These are phyloP conservation scores for Saposhnikovia divaricata DNA, from an alignment of 129 eudicot genomes.

Conservation along the genomic window DNA sequence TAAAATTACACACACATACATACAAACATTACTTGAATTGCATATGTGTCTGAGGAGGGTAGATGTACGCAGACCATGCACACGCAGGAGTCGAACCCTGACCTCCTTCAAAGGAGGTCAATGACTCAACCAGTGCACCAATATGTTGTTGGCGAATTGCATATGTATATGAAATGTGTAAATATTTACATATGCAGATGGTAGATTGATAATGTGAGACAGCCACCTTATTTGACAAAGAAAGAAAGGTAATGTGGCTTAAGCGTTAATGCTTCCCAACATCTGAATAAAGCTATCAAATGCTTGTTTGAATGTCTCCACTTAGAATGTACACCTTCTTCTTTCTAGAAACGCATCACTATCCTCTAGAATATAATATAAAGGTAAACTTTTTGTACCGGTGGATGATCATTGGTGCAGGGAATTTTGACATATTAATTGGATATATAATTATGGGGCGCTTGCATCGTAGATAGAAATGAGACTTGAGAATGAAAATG, in stretches of 20 bases:
- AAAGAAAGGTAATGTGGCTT: constrained; percentile 9
- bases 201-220: not conserved
- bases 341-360: constrained; percentile 10
- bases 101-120: too few species aligned
- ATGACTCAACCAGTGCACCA: too few species aligned
- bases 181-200: not conserved
- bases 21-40: not conserved
- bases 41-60: too few species aligned
- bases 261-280: constrained; percentile 10
- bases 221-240: constrained; percentile 9
- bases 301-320: constrained; percentile 9
- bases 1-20: not conserved
- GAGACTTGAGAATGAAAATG: too few species aligned
- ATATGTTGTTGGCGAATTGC: too few species aligned
- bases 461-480: too few species aligned
- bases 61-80: too few species aligned
- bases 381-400: not conserved
- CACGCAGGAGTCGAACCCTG: too few species aligned
- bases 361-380: not conserved
- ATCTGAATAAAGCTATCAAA: constrained; percentile 4
- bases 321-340: not conserved
- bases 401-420: not conserved
- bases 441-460: too few species aligned
- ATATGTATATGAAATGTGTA: not conserved
- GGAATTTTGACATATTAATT: not conserved